Evolutionary conservation across 495 filamentous ascomycete species (phyloP), one percentile per base, ranked within the genome.

Genomic region (Lepraria neglecta): DNA sequence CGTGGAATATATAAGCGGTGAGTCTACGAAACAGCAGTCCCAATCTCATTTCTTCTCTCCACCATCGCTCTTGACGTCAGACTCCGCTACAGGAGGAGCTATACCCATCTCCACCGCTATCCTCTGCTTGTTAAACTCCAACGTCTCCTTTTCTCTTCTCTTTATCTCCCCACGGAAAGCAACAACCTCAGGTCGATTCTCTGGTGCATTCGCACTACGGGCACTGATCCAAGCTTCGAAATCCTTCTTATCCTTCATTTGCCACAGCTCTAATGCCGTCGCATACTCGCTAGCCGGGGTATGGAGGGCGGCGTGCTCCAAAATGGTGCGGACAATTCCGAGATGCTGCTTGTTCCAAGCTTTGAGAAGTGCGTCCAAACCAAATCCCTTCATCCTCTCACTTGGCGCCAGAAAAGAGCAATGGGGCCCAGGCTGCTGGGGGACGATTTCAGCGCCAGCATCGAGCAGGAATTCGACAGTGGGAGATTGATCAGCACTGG

Each of bases 341-440:
- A 48, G 46, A 14, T 48, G 11, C 46, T 6, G 3, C 21, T 48
- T 14, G 6, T 27, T 2, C 46, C 46, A 48, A 10, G 30, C 51
- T 9, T 0, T 54, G 0, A 54, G 6, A 17, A 54, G 15, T 0
- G 51, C 51, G n/a, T 35, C 31, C 10, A 6, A 28, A 35, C 28
- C 51, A 3, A 28, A 54, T 3, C 51, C 51, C 28, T 35, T 6
- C n/a, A 17, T 54, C 31, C 51, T 10, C 51, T 54, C 51, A 21
- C 21, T 54, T 0, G 24, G n/a, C 27, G 27, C 28, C 51, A 54
- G 4, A 3, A 54, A 54, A 1, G 51, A 19, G 31, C 51, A 54
- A 11, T 54, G 51, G 1, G 51, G 51, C 10, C 51, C 51, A 35
- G 51, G 28, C n/a, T 54, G 5, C 31, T 54, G 51, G 6, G 51